Evolutionary conservation across 2,329 filamentous ascomycete species (phyloP).

Genomic region (Lachnellula arida): DNA sequence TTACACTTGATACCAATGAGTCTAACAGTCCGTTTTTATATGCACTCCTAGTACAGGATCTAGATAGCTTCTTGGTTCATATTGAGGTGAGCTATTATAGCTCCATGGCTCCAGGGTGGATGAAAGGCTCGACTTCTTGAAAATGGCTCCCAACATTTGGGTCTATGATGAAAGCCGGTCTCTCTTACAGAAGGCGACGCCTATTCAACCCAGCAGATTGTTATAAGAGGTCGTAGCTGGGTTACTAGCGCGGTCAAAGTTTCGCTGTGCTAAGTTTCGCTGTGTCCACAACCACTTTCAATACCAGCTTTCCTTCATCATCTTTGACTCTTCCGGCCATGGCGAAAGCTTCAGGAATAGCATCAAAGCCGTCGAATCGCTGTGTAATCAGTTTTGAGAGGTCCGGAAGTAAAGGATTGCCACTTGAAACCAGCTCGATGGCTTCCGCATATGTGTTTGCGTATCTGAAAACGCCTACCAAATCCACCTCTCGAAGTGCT

Average conservation of each 20-base stretch:
- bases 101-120: too few species aligned
- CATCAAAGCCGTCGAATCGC: constrained; percentile 69
- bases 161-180: too few species aligned
- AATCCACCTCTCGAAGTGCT: constrained; percentile 70
- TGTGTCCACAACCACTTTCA: constrained; percentile 32
- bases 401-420: constrained; percentile 59
- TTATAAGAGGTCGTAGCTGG: background rate
- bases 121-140: too few species aligned
- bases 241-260: background rate
- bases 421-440: constrained; percentile 79
- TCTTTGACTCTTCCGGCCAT: constrained; percentile 63
- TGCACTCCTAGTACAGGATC: too few species aligned
- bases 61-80: too few species aligned
- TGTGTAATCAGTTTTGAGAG: constrained; percentile 82
- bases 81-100: too few species aligned
- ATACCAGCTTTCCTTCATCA: constrained; percentile 29
- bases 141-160: too few species aligned
- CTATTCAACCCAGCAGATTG: too few species aligned
- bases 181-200: too few species aligned
- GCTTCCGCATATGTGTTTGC: constrained; percentile 90
- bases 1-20: too few species aligned
- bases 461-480: constrained; percentile 72
- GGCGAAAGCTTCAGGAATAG: constrained; percentile 82
- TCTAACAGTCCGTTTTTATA: too few species aligned
- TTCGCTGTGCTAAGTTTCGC: constrained; percentile 5